Conservation (phyloP, 306 rosid species). For the Vicia villosa region DNA sequence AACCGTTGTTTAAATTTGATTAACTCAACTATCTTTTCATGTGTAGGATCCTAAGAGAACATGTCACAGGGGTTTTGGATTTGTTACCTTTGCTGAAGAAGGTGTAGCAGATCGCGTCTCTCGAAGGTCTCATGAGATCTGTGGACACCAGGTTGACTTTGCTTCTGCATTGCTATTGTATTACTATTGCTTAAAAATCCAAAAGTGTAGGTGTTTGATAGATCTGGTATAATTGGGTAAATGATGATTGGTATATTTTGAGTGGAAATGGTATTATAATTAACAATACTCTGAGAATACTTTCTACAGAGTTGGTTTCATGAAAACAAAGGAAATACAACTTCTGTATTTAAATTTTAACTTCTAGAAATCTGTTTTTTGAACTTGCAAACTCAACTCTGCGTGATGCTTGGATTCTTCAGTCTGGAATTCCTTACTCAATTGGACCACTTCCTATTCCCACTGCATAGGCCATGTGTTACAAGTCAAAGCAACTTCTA, state of each 20-base stretch:
- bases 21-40: conserved; percentile 15
- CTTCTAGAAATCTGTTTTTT: no score
- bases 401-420: conserved; percentile 59
- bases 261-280: background rate
- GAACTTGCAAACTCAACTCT: conserved; percentile 26
- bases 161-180: conserved; percentile 6
- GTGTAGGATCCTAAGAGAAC: conserved; percentile 90
- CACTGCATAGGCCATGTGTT: background rate
- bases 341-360: no score
- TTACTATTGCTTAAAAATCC: background rate
- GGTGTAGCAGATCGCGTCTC: conserved; percentile 96
- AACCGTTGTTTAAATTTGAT: conserved; percentile 5
- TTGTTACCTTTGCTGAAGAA: conserved; percentile 93
- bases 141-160: conserved; percentile 78
- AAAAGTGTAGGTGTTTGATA: conserved; percentile 19
- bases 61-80: conserved; percentile 96
- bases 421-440: conserved; percentile 38
- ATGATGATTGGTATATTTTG: background rate
- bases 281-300: background rate
- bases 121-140: conserved; percentile 87
- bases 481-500: background rate
- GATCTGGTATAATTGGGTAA: background rate
- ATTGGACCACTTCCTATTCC: conserved; percentile 3
- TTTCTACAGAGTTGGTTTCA: background rate
- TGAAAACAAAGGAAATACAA: background rate